These are phyloP conservation scores for Aspergillus leporis DNA, from an alignment of 495 filamentous ascomycete genomes.

Conservation along the genomic window DNA sequence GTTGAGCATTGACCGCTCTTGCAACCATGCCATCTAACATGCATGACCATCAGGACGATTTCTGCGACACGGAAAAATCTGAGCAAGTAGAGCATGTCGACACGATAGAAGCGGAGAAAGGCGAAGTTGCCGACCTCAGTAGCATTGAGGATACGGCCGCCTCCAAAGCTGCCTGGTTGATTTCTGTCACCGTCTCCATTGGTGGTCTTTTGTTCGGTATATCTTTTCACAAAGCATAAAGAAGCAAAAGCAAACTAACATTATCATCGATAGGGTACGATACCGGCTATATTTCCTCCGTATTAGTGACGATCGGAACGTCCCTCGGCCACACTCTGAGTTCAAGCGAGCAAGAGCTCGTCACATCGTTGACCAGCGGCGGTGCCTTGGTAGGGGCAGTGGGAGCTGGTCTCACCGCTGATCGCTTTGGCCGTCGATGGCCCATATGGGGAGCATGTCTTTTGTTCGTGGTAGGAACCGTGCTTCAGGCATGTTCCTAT, in stretches of 20 bases:
- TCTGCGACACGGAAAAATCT: neutral
- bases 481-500: constrained; percentile 44
- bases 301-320: constrained; percentile 41
- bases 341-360: constrained; percentile 45
- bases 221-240: neutral
- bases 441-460: constrained; percentile 49
- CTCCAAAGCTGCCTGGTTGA: constrained; percentile 38
- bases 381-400: constrained; percentile 53
- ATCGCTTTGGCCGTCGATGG: constrained; percentile 49
- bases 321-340: constrained; percentile 32
- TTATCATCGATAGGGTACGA: constrained; percentile 32
- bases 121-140: neutral
- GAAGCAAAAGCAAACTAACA: neutral
- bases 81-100: constrained; percentile 4
- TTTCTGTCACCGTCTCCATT: constrained; percentile 37
- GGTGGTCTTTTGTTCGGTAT: constrained; percentile 39
- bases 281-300: constrained; percentile 50
- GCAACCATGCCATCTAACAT: neutral
- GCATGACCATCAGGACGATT: neutral
- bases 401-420: constrained; percentile 49
- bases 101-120: neutral
- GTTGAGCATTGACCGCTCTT: too few relatives aligned
- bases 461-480: constrained; percentile 47
- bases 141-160: constrained; percentile 8
- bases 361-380: constrained; percentile 48